Conservation (phyloP, 208 protist genomes). For the Crithidia sp. region DNA sequence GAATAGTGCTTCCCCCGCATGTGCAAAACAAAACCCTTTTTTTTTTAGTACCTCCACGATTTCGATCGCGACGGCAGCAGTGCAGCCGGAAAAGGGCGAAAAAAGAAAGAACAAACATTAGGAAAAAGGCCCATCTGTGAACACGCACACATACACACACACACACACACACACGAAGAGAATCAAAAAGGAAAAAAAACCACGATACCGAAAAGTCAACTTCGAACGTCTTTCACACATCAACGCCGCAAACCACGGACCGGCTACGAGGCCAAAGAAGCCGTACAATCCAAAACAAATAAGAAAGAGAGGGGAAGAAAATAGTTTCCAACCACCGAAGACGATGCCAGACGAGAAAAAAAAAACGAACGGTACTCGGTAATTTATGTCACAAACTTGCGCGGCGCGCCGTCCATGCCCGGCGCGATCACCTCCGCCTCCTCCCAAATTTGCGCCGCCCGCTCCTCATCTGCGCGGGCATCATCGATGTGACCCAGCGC, state of each 20-base stretch:
- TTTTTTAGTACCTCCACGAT: too few relatives aligned
- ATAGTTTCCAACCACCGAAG: background rate
- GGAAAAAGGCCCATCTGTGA: too few relatives aligned
- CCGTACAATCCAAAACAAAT: background rate
- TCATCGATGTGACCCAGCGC: constrained; percentile 83
- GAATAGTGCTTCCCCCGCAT: too few relatives aligned
- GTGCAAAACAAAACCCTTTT: too few relatives aligned
- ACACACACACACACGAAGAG: constrained; percentile 1
- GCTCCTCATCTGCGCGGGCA: constrained; percentile 81
- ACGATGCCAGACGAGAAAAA: constrained; percentile 3
- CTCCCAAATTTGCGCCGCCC: constrained; percentile 89
- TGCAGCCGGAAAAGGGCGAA: too few relatives aligned
- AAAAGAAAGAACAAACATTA: background rate
- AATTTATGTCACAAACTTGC: constrained; percentile 85
- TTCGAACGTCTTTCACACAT: too few relatives aligned
- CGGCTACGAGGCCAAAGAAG: constrained; percentile 5
- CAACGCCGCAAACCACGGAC: too few relatives aligned
- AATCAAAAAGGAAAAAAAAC: constrained; percentile 1
- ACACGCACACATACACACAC: constrained; percentile 11
- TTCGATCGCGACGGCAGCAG: too few relatives aligned
- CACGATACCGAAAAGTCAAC: background rate
- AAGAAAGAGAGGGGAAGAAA: background rate
- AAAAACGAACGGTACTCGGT: background rate
- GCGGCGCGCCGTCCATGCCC: constrained; percentile 72
- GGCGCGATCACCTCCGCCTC: constrained; percentile 81